Percentiles rank a stretch among this genome's conserved stretches.
Evolutionary conservation across 2,329 filamentous ascomycete species (phyloP).

Genomic region (Ceratocystis smalleyi): DNA sequence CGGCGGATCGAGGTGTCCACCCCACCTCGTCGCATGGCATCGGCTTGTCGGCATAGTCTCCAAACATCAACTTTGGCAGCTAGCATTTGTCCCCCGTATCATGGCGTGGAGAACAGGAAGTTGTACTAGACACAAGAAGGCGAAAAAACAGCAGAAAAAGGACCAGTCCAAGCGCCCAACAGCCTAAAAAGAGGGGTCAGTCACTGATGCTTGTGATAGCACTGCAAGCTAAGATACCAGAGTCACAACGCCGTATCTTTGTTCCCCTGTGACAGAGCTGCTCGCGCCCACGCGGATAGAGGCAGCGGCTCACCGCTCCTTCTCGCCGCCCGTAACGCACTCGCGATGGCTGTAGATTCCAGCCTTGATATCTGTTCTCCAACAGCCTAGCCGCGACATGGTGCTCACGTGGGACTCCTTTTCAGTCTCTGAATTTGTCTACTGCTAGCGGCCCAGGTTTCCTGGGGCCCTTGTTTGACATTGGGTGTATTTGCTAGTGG

Average conservation of each 20-base stretch:
- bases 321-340: not conserved
- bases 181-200: too few relatives aligned
- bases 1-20: not conserved
- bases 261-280: not conserved
- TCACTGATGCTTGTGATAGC: too few relatives aligned
- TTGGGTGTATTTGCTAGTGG: not conserved
- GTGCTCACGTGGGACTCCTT: not conserved
- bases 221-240: too few relatives aligned
- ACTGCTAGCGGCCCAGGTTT: not conserved
- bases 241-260: not conserved
- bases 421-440: not conserved
- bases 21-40: slow-evolving; percentile 11
- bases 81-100: not conserved
- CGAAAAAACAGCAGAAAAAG: too few relatives aligned
- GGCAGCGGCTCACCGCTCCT: not conserved
- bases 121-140: not conserved
- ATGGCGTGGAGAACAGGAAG: not conserved
- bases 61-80: slow-evolving; percentile 1
- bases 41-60: slow-evolving; percentile 15
- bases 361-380: not conserved
- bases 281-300: not conserved
- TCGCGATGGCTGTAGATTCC: not conserved
- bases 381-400: not conserved
- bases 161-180: too few relatives aligned
- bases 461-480: not conserved